These are phyloP conservation scores for Cryptosporidium baileyi DNA, from an alignment of 169 alveolate species.

Conservation along the genomic window DNA sequence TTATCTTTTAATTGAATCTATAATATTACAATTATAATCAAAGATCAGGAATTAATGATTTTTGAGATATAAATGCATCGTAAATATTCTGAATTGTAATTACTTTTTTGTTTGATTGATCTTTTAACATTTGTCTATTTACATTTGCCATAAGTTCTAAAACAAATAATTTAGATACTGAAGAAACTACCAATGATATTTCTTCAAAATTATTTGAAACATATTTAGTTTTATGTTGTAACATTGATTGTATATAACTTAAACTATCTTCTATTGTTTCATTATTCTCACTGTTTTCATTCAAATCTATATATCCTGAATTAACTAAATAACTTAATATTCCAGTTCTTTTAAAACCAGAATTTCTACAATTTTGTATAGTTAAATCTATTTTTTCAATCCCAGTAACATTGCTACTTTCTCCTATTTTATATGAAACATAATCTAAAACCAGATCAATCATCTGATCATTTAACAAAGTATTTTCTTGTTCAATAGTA, in stretches of 20 bases:
- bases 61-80: conserved; percentile 15
- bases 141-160: conserved; percentile 46
- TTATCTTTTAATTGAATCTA: too few species aligned
- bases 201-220: conserved; percentile 50
- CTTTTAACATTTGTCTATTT: conserved; percentile 1
- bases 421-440: conserved; percentile 18
- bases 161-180: conserved; percentile 33
- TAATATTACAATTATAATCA: too few species aligned
- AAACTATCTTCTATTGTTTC: conserved; percentile 35
- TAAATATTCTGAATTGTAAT: not conserved
- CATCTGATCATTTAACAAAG: conserved; percentile 6
- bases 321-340: conserved; percentile 20
- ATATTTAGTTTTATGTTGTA: conserved; percentile 35
- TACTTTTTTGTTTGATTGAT: not conserved
- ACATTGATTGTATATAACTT: conserved; percentile 59
- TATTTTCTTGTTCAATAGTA: not conserved
- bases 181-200: conserved; percentile 20
- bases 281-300: not conserved
- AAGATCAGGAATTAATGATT: conserved; percentile 6
- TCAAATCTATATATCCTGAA: conserved; percentile 28
- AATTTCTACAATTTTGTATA: conserved; percentile 40
- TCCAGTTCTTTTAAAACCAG: conserved; percentile 18
- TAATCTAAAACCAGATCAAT: conserved; percentile 38
- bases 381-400: conserved; percentile 17
- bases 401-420: conserved; percentile 30